A percentile compares a stretch with the other conserved stretches of the same genome.
These are phyloP conservation scores for Torrubiella hemipterigena DNA, from an alignment of 2,329 filamentous ascomycete species.

Conservation along the genomic window DNA sequence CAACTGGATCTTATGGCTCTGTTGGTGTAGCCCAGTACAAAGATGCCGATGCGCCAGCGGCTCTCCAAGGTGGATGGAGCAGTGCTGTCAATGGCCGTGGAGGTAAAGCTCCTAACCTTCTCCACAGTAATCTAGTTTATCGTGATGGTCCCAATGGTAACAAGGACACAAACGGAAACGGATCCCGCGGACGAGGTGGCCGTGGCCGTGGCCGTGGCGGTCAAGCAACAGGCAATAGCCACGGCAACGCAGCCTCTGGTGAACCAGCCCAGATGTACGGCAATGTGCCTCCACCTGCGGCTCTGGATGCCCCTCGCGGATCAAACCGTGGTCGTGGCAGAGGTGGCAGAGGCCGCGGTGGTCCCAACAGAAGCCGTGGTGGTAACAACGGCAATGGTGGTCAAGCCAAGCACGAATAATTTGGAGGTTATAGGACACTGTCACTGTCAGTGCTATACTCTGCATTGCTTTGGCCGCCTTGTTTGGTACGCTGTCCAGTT, in stretches of 20 bases:
- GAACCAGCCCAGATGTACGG: slow-evolving; percentile 29
- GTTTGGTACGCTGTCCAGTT: too few species aligned
- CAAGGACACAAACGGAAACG: slow-evolving; percentile 11
- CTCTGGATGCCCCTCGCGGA: slow-evolving; percentile 33
- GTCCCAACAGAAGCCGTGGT: slow-evolving; percentile 20
- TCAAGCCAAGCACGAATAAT: too few species aligned
- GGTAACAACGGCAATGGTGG: slow-evolving; percentile 9
- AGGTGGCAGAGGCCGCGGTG: slow-evolving; percentile 26
- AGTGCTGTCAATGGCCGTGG: slow-evolving; percentile 39
- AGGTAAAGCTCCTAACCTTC: slow-evolving; percentile 27
- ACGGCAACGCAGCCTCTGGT: slow-evolving; percentile 16
- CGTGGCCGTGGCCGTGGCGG: slow-evolving; percentile 18
- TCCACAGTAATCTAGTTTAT: slow-evolving; percentile 42
- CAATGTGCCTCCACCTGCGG: slow-evolving; percentile 48
- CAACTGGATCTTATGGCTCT: slow-evolving; percentile 41
- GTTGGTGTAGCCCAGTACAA: slow-evolving; percentile 50
- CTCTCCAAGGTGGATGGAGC: slow-evolving; percentile 45
- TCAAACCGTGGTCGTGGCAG: slow-evolving; percentile 27
- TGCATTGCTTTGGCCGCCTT: too few species aligned
- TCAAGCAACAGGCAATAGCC: slow-evolving; percentile 7
- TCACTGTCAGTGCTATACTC: too few species aligned
- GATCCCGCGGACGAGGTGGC: slow-evolving; percentile 6
- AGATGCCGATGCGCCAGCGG: slow-evolving; percentile 41
- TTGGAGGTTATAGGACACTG: too few species aligned
- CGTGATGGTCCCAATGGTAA: slow-evolving; percentile 24